Base-by-base conservation (phyloP, 1,284 basidiomycete species). In the Lentinus polychrous region DNA sequence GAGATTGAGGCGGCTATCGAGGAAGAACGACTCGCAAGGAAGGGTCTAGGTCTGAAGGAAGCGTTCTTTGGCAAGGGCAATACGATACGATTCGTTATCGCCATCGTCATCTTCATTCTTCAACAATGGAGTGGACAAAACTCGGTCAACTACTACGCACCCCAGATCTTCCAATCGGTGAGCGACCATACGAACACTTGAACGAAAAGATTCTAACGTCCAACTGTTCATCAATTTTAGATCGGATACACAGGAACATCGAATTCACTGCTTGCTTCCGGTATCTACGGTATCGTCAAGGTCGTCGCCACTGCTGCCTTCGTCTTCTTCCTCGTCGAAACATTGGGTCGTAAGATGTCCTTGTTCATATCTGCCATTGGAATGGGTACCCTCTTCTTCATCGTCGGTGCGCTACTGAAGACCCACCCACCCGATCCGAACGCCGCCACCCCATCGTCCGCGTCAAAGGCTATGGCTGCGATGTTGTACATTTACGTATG, bases 241-340 rank as follows among this genome's bases (percentile, higher is more conserved):
- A 86, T 88, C 55, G 85, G 85, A 7, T 87, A 79, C 61, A 73
- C 70, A 1, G 79, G 76, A 17, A 70, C 71, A 2, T 75, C 73
- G 45, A 76, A 74, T 55, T 78, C 79, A 4, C 74, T 92, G 1
- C 77, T 92, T 49, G 87, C 90, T 2, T 86, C 84, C 8, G 89
- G 90, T 20, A 79, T 92, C 47, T 93, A 92, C 59, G 89, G 88
- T 48, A 73, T 90, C 60, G 75, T 89, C 61, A 83, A 89, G 62
- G 73, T 90, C 46, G 70, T 88, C 37, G 80, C 87, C 1, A 91
- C 89, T 0, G 52, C 74, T 0, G 52, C 81, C 50, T 91, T 81
- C 62, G 73, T 84, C 49, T 71, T 75, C 57, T 65, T 81, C 63
- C 67, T 80, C 55, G 73, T 78, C 48, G 81, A 81, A 54, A 55